phyloP scores from a whole-genome alignment of 192 early-diverging fungal species.

The Coemansia sp. region DNA sequence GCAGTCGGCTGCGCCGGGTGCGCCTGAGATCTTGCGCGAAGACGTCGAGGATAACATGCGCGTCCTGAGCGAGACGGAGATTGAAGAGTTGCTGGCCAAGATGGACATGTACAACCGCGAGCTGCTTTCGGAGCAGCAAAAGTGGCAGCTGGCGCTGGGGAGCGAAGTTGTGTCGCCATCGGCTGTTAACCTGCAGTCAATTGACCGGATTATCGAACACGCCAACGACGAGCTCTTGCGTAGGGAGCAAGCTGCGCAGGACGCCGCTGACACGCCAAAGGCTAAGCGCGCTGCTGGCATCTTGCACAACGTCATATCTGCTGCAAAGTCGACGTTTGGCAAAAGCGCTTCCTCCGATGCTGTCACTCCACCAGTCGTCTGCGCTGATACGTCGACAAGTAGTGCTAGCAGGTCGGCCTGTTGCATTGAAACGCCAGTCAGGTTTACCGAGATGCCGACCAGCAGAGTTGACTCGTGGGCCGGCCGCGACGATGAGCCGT shows the following conservation, averaged over 20 bases:
- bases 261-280: neutral
- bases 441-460: neutral
- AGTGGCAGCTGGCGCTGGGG: constrained; percentile 16
- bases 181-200: constrained; percentile 18
- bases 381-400: neutral
- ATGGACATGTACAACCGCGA: constrained; percentile 54
- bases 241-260: constrained; percentile 13
- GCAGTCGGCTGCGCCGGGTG: neutral
- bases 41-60: constrained; percentile 54
- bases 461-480: neutral
- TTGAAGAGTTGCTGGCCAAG: constrained; percentile 32
- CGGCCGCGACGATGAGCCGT: neutral
- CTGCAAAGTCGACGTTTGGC: constrained; percentile 34
- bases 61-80: constrained; percentile 37
- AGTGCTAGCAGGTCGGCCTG: neutral
- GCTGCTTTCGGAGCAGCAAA: constrained; percentile 44
- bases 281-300: constrained; percentile 15
- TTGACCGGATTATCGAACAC: constrained; percentile 34
- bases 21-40: constrained; percentile 13
- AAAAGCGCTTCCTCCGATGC: neutral
- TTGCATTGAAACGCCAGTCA: neutral
- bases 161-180: neutral
- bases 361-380: neutral
- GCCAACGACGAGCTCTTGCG: constrained; percentile 47
- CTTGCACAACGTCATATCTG: constrained; percentile 35